Evolutionary conservation across 2,329 filamentous ascomycete species (phyloP).

Genomic region (Cryphonectria radicalis): DNA sequence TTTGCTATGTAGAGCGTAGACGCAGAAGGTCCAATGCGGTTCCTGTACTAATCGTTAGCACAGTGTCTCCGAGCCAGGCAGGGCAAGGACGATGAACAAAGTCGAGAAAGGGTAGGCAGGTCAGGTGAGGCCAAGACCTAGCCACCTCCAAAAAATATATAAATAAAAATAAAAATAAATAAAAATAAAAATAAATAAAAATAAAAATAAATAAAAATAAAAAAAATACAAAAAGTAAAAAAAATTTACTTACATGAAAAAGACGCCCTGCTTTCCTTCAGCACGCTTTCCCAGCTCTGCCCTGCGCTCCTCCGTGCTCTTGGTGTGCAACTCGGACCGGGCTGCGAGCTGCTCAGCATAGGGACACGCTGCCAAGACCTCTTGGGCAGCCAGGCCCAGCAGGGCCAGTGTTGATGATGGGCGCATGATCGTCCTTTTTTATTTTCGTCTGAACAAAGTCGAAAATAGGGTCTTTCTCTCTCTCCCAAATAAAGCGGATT

Average conservation of each 20-base stretch:
- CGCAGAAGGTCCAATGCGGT: constrained; percentile 31
- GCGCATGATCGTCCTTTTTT: constrained; percentile 7
- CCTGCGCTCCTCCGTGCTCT: not conserved
- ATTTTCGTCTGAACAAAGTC: not conserved
- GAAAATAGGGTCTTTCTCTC: not conserved
- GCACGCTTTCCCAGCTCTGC: constrained; percentile 11
- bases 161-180: not conserved
- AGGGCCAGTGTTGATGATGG: constrained; percentile 16
- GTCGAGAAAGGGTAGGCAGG: not conserved
- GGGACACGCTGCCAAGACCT: constrained; percentile 25
- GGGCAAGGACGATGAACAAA: not conserved
- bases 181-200: too few relatives aligned
- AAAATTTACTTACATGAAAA: constrained; percentile 22
- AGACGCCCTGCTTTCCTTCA: constrained; percentile 23
- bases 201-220: too few relatives aligned
- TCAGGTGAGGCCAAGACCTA: not conserved
- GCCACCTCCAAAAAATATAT: too few relatives aligned
- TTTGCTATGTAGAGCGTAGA: constrained; percentile 40
- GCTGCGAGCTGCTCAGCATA: constrained; percentile 15
- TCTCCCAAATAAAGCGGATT: not conserved
- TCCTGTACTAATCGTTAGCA: constrained; percentile 26
- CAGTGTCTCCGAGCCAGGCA: not conserved
- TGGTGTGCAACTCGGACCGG: constrained; percentile 8
- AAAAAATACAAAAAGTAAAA: not conserved
- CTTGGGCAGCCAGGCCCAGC: constrained; percentile 12